These are phyloP conservation scores for Maudiozyma serrabonitensis DNA, from an alignment of 805 yeast genomes.

Conservation along the genomic window DNA sequence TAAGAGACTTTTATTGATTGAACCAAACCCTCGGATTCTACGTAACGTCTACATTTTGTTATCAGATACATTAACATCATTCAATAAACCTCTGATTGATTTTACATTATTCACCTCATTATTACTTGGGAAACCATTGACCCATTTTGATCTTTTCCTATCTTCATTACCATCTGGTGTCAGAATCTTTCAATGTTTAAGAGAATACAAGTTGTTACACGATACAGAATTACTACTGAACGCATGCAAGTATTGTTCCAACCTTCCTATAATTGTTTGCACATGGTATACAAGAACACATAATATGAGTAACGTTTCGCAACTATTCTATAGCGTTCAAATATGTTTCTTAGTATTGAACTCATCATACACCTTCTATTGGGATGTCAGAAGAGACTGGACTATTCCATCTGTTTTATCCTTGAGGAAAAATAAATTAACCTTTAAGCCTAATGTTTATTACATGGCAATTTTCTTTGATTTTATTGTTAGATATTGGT, in stretches of 20 bases:
- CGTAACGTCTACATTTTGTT: slow-evolving; percentile 59
- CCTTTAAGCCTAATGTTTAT: slow-evolving; percentile 33
- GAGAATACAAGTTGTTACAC: slow-evolving; percentile 42
- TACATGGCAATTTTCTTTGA: slow-evolving; percentile 51
- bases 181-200: slow-evolving; percentile 72
- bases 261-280: slow-evolving; percentile 42
- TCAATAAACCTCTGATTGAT: slow-evolving; percentile 68
- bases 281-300: slow-evolving; percentile 20
- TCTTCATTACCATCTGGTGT: slow-evolving; percentile 56
- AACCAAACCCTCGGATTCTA: slow-evolving; percentile 26
- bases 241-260: slow-evolving; percentile 62
- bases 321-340: slow-evolving; percentile 14
- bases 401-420: slow-evolving; percentile 43
- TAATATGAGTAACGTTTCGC: slow-evolving; percentile 2
- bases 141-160: slow-evolving; percentile 22
- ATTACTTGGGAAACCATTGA: slow-evolving; percentile 15
- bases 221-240: slow-evolving; percentile 55
- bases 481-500: slow-evolving; percentile 58
- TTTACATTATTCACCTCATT: slow-evolving; percentile 47
- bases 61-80: slow-evolving; percentile 80
- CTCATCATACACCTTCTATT: slow-evolving; percentile 67
- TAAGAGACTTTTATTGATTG: slow-evolving; percentile 30
- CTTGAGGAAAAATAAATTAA: slow-evolving; percentile 7
- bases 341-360: slow-evolving; percentile 43
- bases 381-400: slow-evolving; percentile 95